Evolutionary conservation across 2,329 filamentous ascomycete genomes (phyloP), one percentile per base, ranked within the genome.

Genomic region (Diaporthe amygdali): DNA sequence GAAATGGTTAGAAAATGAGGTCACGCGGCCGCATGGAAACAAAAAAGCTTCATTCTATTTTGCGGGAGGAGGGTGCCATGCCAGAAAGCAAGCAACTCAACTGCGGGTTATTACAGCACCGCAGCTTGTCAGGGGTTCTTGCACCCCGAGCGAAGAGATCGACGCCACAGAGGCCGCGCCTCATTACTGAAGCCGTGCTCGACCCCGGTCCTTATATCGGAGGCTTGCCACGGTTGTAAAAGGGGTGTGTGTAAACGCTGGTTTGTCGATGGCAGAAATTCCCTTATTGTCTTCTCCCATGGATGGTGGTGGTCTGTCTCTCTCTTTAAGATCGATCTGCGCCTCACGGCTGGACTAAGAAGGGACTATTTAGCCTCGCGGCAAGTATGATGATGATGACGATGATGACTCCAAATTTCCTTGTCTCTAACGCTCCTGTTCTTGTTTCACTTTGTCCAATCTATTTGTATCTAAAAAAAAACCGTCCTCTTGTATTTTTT

Each of bases 301-400:
- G 66, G 66, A 39, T 59, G 25, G 39, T 17, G 22, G 25, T 54
- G 41, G 39, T 61, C 46, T 51, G 61, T 68, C 52, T 75, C 73
- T 70, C 54, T 76, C 73, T 70, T 70, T 70, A 78, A 78, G 76
- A 78, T 76, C 75, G 76, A 77, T 72, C 71, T 73, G 74, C 56
- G 77, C 77, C 77, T 79, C 77, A 73, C 77, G 77, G 77, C 77
- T 76, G 74, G 72, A 74, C 71, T 76, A 78, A 51, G 75, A 78
- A 73, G 71, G 75, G 73, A 74, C 73, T 49, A 59, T 68, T 56
- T n/a, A 74, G 77, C 77, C 77, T 78, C 77, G 75, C 77, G 77
- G 77, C 77, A 77, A 74, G 76, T 72, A 70, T 75, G 61, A 69
- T 74, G 74, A 72, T 32, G 41, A 72, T 68, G 69, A 75, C 52